Percentiles rank a stretch among this genome's conserved stretches.
These are phyloP conservation scores for Aspergillus homomorphus DNA, from an alignment of 495 filamentous ascomycete species.

Conservation along the genomic window DNA sequence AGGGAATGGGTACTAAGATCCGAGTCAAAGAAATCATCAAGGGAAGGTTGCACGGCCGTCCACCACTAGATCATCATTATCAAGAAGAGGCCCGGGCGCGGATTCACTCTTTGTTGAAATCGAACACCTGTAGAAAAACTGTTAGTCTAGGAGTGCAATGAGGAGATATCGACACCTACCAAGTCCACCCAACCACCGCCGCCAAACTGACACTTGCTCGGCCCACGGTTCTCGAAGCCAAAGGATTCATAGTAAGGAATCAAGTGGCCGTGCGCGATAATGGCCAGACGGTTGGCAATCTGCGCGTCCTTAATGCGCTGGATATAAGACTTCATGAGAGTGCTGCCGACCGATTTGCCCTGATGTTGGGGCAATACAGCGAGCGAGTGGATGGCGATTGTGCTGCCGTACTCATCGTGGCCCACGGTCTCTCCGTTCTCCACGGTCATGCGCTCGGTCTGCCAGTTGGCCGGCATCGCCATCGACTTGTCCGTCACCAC, in stretches of 20 bases:
- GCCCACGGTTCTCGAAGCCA: slow-evolving; percentile 67
- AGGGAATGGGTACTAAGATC: slow-evolving; percentile 25
- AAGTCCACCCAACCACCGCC: slow-evolving; percentile 78
- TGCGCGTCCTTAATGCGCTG: slow-evolving; percentile 64
- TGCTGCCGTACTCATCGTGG: slow-evolving; percentile 69
- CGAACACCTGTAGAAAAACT: slow-evolving; percentile 25
- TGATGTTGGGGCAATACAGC: slow-evolving; percentile 76
- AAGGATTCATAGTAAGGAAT: slow-evolving; percentile 72
- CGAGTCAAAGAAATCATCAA: slow-evolving; percentile 10
- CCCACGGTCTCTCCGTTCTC: slow-evolving; percentile 42
- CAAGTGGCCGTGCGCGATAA: slow-evolving; percentile 73
- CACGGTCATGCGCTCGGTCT: slow-evolving; percentile 35
- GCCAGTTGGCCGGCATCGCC: slow-evolving; percentile 67
- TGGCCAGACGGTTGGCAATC: slow-evolving; percentile 66
- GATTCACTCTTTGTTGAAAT: slow-evolving; percentile 27
- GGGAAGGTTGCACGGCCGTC: slow-evolving; percentile 17
- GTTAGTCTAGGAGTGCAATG: slow-evolving; percentile 7
- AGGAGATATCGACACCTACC: slow-evolving; percentile 25
- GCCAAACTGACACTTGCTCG: slow-evolving; percentile 63
- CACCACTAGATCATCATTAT: slow-evolving; percentile 24
- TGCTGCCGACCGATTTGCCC: slow-evolving; percentile 68
- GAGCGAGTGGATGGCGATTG: slow-evolving; percentile 77
- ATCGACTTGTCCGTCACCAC: slow-evolving; percentile 75
- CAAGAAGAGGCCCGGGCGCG: neutral
- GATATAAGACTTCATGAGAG: slow-evolving; percentile 71